These are phyloP conservation scores for Sclerotinia trifoliorum DNA, from an alignment of 2,329 filamentous ascomycete species.

Conservation along the genomic window DNA sequence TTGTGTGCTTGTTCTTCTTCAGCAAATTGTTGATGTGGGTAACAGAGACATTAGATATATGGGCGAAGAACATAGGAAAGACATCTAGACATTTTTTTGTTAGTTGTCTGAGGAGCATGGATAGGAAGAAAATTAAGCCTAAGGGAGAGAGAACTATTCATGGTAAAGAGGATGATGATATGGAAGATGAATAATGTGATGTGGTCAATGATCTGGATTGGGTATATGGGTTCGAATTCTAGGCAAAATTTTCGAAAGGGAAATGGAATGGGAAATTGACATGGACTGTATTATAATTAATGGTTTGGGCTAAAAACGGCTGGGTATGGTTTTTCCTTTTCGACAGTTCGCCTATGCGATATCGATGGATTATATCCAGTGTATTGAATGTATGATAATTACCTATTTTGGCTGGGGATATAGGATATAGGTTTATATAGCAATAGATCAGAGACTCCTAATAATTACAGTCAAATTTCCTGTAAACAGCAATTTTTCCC, in stretches of 20 bases:
- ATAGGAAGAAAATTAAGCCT: background rate
- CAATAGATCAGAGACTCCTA: background rate
- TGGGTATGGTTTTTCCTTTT: background rate
- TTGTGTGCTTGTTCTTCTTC: conserved; percentile 57
- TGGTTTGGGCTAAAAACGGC: background rate
- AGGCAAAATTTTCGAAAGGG: background rate
- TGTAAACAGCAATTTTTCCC: background rate
- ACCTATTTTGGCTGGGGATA: background rate
- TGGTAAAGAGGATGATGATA: conserved; percentile 6
- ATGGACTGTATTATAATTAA: background rate
- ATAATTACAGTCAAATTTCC: background rate
- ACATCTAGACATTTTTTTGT: conserved; percentile 18
- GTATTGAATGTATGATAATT: background rate
- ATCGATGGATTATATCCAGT: background rate
- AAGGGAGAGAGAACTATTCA: background rate
- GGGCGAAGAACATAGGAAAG: conserved; percentile 26
- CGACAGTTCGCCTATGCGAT: background rate
- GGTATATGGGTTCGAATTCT: background rate
- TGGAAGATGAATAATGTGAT: conserved; percentile 3
- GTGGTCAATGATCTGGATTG: background rate
- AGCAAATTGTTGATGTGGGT: conserved; percentile 47
- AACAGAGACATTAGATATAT: conserved; percentile 46
- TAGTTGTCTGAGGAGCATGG: background rate
- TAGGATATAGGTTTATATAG: background rate
- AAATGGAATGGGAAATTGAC: background rate